These are phyloP conservation scores for Hemileccinum rubropunctum DNA, from an alignment of 768 basidiomycete species.

Conservation along the genomic window DNA sequence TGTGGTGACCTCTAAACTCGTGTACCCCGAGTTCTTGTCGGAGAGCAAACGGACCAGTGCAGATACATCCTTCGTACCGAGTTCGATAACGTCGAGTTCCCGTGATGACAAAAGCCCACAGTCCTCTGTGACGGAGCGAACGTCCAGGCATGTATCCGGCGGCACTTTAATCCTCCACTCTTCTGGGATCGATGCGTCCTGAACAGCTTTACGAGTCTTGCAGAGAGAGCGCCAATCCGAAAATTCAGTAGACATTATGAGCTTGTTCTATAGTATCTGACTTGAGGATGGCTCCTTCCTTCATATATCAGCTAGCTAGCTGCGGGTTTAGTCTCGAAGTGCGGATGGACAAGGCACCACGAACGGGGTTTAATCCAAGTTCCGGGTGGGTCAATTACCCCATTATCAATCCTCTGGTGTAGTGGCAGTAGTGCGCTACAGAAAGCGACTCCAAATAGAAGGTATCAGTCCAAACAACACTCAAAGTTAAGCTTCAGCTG, in stretches of 20 bases:
- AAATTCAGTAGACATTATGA: constrained; percentile 6
- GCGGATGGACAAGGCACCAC: too few species aligned
- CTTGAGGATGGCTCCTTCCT: not conserved
- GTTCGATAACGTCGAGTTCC: constrained; percentile 21
- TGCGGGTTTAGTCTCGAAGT: too few species aligned
- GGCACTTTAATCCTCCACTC: constrained; percentile 22
- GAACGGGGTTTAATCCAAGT: too few species aligned
- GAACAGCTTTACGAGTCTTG: constrained; percentile 13
- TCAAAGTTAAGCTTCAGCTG: too few species aligned
- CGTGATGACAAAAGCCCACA: constrained; percentile 23
- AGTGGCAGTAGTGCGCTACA: too few species aligned
- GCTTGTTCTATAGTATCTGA: not conserved
- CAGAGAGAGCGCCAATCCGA: constrained; percentile 24
- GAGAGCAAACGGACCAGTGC: constrained; percentile 21
- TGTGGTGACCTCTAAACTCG: constrained; percentile 26
- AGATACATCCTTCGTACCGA: constrained; percentile 25
- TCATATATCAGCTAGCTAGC: not conserved
- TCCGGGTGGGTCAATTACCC: too few species aligned
- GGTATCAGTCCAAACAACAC: too few species aligned
- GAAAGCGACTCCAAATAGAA: too few species aligned
- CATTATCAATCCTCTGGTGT: too few species aligned
- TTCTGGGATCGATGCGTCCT: constrained; percentile 24
- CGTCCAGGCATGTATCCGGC: constrained; percentile 14
- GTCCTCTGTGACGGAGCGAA: constrained; percentile 18
- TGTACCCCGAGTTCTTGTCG: constrained; percentile 19